Conservation (phyloP, 1,139 yeast species). For the Kluyveromyces sp. region DNA sequence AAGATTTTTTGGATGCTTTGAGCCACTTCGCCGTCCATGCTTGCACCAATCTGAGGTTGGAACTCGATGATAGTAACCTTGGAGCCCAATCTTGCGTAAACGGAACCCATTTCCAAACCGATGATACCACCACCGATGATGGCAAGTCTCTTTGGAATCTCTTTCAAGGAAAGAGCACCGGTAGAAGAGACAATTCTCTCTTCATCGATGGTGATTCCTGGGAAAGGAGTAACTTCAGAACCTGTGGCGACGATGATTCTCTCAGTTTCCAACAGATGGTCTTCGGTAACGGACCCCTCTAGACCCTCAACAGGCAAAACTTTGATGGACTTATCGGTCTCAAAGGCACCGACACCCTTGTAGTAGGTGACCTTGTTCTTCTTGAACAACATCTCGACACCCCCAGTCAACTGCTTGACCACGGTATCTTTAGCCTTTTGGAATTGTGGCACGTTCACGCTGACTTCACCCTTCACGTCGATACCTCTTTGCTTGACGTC, state of each 20-base stretch:
- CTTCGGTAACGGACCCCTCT: constrained; percentile 45
- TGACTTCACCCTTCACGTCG: constrained; percentile 66
- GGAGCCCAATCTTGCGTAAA: constrained; percentile 90
- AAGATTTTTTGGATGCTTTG: constrained; percentile 83
- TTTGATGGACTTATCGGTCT: constrained; percentile 68
- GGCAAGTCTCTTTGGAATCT: constrained; percentile 84
- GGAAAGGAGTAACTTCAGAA: constrained; percentile 97
- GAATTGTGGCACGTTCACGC: constrained; percentile 67
- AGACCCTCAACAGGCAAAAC: constrained; percentile 86
- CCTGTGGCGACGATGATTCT: constrained; percentile 96
- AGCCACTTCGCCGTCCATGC: constrained; percentile 96
- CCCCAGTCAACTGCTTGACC: constrained; percentile 83
- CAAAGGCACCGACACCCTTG: constrained; percentile 88
- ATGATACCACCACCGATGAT: constrained; percentile 99
- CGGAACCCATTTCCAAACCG: constrained; percentile 99
- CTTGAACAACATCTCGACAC: constrained; percentile 91
- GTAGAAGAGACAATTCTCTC: constrained; percentile 96
- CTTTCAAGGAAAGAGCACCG: constrained; percentile 78
- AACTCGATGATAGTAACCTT: constrained; percentile 94
- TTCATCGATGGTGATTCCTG: constrained; percentile 94
- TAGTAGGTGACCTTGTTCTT: constrained; percentile 91
- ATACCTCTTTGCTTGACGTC: constrained; percentile 89
- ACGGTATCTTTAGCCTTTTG: constrained; percentile 91
- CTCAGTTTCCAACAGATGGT: constrained; percentile 59
- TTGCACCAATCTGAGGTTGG: constrained; percentile 85